phyloP scores from a whole-genome alignment of 2,329 filamentous ascomycete species.

The Mycocentrospora acerina region DNA sequence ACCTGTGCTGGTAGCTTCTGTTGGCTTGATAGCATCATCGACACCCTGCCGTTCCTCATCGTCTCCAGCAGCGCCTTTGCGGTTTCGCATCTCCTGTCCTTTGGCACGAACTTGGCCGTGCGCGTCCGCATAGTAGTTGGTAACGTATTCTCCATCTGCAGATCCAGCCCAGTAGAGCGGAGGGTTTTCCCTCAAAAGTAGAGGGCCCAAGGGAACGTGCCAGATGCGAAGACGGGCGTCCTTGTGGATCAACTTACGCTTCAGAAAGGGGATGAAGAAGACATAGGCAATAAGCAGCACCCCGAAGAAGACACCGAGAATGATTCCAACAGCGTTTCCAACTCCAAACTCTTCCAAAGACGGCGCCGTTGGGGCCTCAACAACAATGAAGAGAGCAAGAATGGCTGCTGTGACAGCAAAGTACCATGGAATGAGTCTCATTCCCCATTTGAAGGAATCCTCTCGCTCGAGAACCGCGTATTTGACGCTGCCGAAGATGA shows the following conservation, averaged over 20 bases:
- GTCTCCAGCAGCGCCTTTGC: conserved; percentile 4
- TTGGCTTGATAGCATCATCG: conserved; percentile 6
- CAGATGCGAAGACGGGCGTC: conserved; percentile 27
- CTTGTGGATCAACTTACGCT: conserved; percentile 28
- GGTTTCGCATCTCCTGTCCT: conserved; percentile 12
- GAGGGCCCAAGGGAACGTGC: conserved; percentile 40
- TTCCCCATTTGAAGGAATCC: conserved; percentile 53
- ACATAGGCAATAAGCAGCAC: conserved; percentile 23
- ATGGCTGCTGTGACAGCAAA: conserved; percentile 52
- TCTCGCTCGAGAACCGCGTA: conserved; percentile 52
- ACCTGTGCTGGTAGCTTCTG: conserved; percentile 6
- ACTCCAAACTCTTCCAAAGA: conserved; percentile 33
- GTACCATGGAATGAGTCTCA: conserved; percentile 53
- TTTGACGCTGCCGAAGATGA: conserved; percentile 55
- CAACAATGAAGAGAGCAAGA: conserved; percentile 61
- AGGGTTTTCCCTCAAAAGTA: conserved; percentile 42
- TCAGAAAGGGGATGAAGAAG: conserved; percentile 32
- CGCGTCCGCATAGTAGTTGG: conserved; percentile 44
- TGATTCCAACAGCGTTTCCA: conserved; percentile 30
- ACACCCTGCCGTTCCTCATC: conserved; percentile 9
- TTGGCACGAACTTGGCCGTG: conserved; percentile 26
- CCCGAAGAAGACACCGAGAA: conserved; percentile 29
- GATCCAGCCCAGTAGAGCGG: conserved; percentile 46
- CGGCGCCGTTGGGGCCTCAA: conserved; percentile 44
- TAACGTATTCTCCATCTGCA: conserved; percentile 38